A percentile compares a stretch with the other conserved stretches of the same genome.
Evolutionary conservation across 805 yeast species (phyloP).

Genomic region (Wickerhamiella hasegawae): DNA sequence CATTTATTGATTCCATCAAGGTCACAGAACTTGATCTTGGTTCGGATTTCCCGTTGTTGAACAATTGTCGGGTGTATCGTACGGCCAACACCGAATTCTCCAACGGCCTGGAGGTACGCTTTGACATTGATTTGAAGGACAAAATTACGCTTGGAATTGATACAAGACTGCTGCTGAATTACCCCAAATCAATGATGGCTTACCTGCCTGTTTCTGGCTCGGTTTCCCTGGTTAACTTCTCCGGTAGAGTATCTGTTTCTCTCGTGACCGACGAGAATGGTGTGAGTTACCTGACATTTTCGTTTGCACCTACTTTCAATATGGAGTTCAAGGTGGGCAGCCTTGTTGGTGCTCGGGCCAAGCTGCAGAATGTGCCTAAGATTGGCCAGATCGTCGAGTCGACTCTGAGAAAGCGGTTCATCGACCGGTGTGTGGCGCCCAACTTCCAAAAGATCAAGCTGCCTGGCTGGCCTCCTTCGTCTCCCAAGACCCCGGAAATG

Average conservation of each 20-base stretch:
- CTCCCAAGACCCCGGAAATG: too few relatives aligned
- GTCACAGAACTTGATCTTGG: constrained; percentile 87
- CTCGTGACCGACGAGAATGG: constrained; percentile 22
- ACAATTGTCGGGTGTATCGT: constrained; percentile 64
- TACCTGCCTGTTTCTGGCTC: constrained; percentile 70
- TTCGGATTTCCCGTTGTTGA: constrained; percentile 85
- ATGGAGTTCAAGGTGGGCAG: constrained; percentile 81
- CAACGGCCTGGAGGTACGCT: constrained; percentile 51
- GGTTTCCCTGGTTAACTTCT: constrained; percentile 79
- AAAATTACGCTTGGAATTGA: constrained; percentile 68
- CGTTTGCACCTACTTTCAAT: constrained; percentile 82
- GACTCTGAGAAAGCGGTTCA: constrained; percentile 73
- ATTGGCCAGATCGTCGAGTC: constrained; percentile 71
- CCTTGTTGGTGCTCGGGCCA: constrained; percentile 80
- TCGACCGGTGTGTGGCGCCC: constrained; percentile 87
- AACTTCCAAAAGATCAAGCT: constrained; percentile 70
- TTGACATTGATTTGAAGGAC: constrained; percentile 75
- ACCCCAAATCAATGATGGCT: constrained; percentile 72
- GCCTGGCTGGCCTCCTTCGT: constrained; percentile 39
- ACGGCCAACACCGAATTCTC: constrained; percentile 11
- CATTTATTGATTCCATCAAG: constrained; percentile 58
- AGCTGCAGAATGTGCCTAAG: constrained; percentile 85
- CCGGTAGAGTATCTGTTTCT: constrained; percentile 71
- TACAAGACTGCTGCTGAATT: constrained; percentile 56
- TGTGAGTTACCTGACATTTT: constrained; percentile 64